These are phyloP conservation scores for Candida loeiensis DNA, from an alignment of 805 yeast genomes.

Conservation along the genomic window DNA sequence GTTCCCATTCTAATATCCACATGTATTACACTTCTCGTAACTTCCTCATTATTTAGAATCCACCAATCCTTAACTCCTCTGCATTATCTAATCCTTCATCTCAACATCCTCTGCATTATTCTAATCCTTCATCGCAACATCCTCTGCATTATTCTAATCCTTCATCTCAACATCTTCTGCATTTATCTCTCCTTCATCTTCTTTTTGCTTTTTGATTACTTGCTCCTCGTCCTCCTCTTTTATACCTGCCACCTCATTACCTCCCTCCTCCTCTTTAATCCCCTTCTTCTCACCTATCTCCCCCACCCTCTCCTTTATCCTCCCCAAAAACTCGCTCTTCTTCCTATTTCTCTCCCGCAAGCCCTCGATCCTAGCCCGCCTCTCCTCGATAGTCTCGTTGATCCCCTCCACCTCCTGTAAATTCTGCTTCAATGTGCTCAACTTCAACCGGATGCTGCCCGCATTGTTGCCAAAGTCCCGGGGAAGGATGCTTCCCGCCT, in stretches of 20 bases:
- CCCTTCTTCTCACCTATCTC: conserved; percentile 1
- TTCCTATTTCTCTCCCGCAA: conserved; percentile 28
- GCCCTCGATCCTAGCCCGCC: conserved; percentile 29
- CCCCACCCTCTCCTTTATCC: conserved; percentile 15
- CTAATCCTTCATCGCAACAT: neutral
- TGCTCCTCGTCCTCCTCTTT: neutral
- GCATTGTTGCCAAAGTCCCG: conserved; percentile 43
- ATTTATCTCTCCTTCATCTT: neutral
- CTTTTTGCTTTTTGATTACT: neutral
- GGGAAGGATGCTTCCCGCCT: conserved; percentile 34
- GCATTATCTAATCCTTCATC: no score
- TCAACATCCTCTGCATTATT: neutral
- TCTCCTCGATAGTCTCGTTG: conserved; percentile 38
- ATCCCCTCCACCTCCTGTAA: conserved; percentile 45
- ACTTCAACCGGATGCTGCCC: conserved; percentile 43
- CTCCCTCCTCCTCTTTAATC: neutral
- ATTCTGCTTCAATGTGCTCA: conserved; percentile 31
- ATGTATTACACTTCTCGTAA: no score
- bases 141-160: no score
- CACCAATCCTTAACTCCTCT: no score
- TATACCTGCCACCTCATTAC: no score
- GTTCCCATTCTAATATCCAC: no score
- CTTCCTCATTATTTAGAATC: no score
- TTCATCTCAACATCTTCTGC: neutral
- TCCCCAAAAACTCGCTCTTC: conserved; percentile 22